These are phyloP conservation scores for Lachnellula arida DNA, from an alignment of 2,329 filamentous ascomycete genomes.

Conservation along the genomic window DNA sequence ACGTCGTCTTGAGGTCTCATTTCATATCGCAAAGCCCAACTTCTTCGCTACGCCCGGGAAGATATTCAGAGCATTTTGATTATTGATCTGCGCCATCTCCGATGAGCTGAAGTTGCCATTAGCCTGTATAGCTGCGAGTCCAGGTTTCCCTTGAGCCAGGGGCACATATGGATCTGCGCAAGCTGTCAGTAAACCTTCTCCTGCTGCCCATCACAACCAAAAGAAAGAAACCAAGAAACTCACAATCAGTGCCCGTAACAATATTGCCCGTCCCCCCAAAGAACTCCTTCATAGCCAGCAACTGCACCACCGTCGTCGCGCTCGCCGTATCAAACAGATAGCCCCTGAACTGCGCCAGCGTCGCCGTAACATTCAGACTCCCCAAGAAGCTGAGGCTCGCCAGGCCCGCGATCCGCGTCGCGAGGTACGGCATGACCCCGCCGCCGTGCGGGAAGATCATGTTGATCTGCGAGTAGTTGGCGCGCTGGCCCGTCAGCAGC, in stretches of 20 bases:
- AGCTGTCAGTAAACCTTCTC: not conserved
- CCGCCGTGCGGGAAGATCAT: conserved; percentile 8
- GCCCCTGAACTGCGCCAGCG: conserved; percentile 20
- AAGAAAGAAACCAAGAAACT: conserved; percentile 1
- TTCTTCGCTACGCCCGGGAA: conserved; percentile 19
- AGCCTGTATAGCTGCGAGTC: conserved; percentile 6
- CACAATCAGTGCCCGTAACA: conserved; percentile 28
- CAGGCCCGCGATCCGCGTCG: conserved; percentile 20
- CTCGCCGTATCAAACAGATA: conserved; percentile 25
- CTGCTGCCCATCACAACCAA: not conserved
- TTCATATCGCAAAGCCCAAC: conserved; percentile 4
- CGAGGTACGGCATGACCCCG: conserved; percentile 17
- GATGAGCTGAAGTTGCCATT: conserved; percentile 22
- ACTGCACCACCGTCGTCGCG: conserved; percentile 19
- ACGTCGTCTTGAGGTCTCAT: too few species aligned
- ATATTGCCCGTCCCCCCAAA: conserved; percentile 16
- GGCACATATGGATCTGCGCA: conserved; percentile 23
- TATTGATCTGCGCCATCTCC: conserved; percentile 22
- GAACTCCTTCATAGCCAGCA: conserved; percentile 26
- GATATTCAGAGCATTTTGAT: conserved; percentile 24
- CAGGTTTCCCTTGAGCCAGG: conserved; percentile 8
- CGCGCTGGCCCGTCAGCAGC: conserved; percentile 3
- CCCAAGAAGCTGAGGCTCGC: conserved; percentile 19
- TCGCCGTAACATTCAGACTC: conserved; percentile 12
- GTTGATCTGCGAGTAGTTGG: conserved; percentile 1